Percentiles rank a stretch among this genome's conserved stretches.
phyloP scores from a whole-genome alignment of 106 monocot species.

The Dendrobium catenatum region DNA sequence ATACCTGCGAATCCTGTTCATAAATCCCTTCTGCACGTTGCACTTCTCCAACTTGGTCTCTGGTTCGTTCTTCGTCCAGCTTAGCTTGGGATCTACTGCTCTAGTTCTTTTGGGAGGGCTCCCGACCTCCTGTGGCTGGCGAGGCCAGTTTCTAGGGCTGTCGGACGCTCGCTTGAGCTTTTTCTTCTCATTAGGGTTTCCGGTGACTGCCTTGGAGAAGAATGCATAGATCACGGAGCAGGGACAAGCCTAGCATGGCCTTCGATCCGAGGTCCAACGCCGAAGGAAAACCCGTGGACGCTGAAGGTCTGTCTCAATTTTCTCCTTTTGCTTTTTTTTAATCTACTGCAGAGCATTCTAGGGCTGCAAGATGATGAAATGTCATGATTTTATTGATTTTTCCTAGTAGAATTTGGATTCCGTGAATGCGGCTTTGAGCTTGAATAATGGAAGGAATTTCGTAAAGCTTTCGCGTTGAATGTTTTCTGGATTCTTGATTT shows the following conservation, averaged over 20 bases:
- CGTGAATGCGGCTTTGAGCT: not conserved
- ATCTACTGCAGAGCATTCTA: not conserved
- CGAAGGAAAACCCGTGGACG: not conserved
- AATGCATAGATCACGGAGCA: slow-evolving; percentile 6
- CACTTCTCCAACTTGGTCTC: not conserved
- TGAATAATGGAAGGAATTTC: not conserved
- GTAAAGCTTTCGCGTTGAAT: not conserved
- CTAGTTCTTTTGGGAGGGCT: not conserved
- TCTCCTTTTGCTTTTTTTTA: not conserved
- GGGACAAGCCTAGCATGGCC: not conserved
- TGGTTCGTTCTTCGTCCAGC: not conserved
- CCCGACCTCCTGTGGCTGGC: not conserved
- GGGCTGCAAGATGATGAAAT: not conserved
- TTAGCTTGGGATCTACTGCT: not conserved
- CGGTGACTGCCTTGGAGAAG: not conserved
- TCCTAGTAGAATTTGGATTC: not conserved
- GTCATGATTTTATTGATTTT: not conserved
- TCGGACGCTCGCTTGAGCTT: not conserved
- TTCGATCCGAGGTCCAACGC: not conserved
- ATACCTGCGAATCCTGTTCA: not conserved
- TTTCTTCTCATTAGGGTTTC: slow-evolving; percentile 4
- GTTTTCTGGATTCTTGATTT: not conserved
- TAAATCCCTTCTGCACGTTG: not conserved
- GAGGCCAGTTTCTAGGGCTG: not conserved
- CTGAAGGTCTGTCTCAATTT: slow-evolving; percentile 1